Percentiles rank a stretch among this genome's conserved stretches.
These are phyloP conservation scores for Clohesyomyces aquaticus DNA, from an alignment of 495 filamentous ascomycete genomes.

Conservation along the genomic window DNA sequence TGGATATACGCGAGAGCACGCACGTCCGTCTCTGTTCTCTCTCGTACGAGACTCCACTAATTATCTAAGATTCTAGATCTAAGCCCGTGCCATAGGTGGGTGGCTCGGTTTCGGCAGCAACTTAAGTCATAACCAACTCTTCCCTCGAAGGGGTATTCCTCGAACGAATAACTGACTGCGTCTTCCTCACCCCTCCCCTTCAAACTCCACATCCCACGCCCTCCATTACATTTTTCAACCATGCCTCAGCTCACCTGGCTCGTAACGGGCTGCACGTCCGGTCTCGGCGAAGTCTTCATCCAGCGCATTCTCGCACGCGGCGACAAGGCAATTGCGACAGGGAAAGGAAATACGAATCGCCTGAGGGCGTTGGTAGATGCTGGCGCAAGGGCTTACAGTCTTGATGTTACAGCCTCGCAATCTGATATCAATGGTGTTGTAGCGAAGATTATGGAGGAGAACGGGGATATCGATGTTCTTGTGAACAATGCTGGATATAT, in stretches of 20 bases:
- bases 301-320: slow-evolving; percentile 46
- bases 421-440: slow-evolving; percentile 22
- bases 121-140: too few relatives aligned
- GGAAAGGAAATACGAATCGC: slow-evolving; percentile 38
- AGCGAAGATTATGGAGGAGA: slow-evolving; percentile 1
- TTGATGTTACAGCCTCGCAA: slow-evolving; percentile 32
- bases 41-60: too few relatives aligned
- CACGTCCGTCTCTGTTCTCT: too few relatives aligned
- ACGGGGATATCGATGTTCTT: slow-evolving; percentile 39
- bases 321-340: slow-evolving; percentile 50
- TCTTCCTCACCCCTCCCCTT: too few relatives aligned
- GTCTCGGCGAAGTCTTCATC: slow-evolving; percentile 48
- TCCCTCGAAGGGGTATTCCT: too few relatives aligned
- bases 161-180: too few relatives aligned
- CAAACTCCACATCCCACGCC: too few relatives aligned
- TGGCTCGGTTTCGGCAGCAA: too few relatives aligned
- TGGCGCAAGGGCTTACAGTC: slow-evolving; percentile 12
- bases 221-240: too few relatives aligned
- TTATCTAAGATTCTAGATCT: too few relatives aligned
- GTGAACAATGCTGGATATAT: slow-evolving; percentile 38
- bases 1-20: too few relatives aligned
- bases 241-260: slow-evolving; percentile 44
- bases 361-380: slow-evolving; percentile 33
- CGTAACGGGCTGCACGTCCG: slow-evolving; percentile 50
- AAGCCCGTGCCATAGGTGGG: too few relatives aligned